phyloP scores from a whole-genome alignment of 306 rosid species.

The Macrotyloma uniflorum region DNA sequence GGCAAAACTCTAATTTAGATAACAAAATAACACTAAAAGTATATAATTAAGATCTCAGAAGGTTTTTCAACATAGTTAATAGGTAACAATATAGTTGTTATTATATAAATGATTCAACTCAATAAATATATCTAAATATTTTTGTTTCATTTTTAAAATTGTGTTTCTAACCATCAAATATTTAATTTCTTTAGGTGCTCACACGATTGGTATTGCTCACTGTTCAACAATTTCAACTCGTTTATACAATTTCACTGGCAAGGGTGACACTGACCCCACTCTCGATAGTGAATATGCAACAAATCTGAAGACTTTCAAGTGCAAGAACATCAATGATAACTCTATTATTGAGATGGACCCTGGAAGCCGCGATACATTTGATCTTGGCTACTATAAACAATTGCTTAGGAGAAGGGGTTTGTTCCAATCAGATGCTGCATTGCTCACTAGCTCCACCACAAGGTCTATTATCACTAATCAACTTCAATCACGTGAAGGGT shows the following conservation, averaged over 20 bases:
- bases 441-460: slow-evolving; percentile 53
- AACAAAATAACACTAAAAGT: no score
- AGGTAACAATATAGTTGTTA: no score
- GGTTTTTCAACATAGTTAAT: no score
- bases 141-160: not conserved
- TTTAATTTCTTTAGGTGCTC: slow-evolving; percentile 60
- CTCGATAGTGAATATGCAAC: slow-evolving; percentile 65
- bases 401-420: slow-evolving; percentile 72
- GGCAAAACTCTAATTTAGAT: no score
- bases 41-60: no score
- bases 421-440: slow-evolving; percentile 74
- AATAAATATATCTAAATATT: no score
- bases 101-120: no score
- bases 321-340: slow-evolving; percentile 53
- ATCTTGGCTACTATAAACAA: slow-evolving; percentile 59
- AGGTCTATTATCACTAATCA: slow-evolving; percentile 45
- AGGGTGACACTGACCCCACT: slow-evolving; percentile 73
- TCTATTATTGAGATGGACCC: slow-evolving; percentile 81
- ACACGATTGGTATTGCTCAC: slow-evolving; percentile 80
- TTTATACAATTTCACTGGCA: slow-evolving; percentile 72
- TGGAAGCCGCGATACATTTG: slow-evolving; percentile 77
- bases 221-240: slow-evolving; percentile 64
- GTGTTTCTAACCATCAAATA: not conserved
- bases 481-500: slow-evolving; percentile 47
- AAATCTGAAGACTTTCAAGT: slow-evolving; percentile 64